These are phyloP conservation scores for Cicer chorassanicum DNA, from an alignment of 306 rosid species.

Conservation along the genomic window DNA sequence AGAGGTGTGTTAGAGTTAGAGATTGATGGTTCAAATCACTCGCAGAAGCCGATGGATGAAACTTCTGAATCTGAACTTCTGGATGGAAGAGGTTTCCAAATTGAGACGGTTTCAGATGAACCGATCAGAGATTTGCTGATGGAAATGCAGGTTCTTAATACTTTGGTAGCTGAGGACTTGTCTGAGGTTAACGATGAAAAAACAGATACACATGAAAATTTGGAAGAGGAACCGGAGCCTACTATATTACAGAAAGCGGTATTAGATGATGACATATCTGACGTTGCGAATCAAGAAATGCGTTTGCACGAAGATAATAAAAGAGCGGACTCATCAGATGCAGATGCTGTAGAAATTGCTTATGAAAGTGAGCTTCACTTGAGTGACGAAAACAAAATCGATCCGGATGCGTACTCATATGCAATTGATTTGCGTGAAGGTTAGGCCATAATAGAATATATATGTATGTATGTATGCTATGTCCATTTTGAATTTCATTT, in stretches of 20 bases:
- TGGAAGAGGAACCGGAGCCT: not conserved
- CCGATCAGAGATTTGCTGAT: slow-evolving; percentile 24
- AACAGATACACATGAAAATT: not conserved
- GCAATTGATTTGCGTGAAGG: slow-evolving; percentile 50
- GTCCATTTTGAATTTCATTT: not conserved
- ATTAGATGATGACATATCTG: slow-evolving; percentile 15
- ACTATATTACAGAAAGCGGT: not conserved
- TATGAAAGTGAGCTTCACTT: slow-evolving; percentile 41
- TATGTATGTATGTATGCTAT: not conserved
- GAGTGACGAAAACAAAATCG: slow-evolving; percentile 30
- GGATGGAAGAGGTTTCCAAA: slow-evolving; percentile 7
- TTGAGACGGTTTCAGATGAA: slow-evolving; percentile 31
- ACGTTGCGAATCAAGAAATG: slow-evolving; percentile 34
- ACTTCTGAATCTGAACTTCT: slow-evolving; percentile 40
- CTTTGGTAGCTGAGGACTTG: slow-evolving; percentile 24
- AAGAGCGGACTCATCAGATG: slow-evolving; percentile 3
- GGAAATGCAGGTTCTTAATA: not conserved
- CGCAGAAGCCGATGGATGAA: slow-evolving; percentile 33
- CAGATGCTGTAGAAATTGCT: slow-evolving; percentile 40
- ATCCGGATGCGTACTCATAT: not conserved
- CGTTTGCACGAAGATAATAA: slow-evolving; percentile 19
- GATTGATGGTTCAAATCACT: slow-evolving; percentile 8
- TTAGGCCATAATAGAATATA: slow-evolving; percentile 33
- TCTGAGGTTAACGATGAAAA: slow-evolving; percentile 31
- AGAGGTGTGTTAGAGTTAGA: slow-evolving; percentile 24